Percentiles rank a stretch among this genome's conserved stretches.
phyloP scores from a whole-genome alignment of 441 rosid species.

The Omphalea diandra region DNA sequence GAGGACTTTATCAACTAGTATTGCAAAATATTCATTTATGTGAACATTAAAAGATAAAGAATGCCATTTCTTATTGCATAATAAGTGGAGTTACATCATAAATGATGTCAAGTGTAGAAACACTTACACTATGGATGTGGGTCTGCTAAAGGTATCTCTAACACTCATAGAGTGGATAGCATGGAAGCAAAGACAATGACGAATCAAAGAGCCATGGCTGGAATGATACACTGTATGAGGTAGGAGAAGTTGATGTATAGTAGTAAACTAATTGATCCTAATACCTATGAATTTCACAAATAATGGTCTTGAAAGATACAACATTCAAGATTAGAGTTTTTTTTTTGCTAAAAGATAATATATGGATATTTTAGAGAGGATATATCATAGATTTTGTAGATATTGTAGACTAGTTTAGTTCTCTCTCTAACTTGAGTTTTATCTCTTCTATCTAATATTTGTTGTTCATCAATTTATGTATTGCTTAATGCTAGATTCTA shows the following conservation, averaged over 20 bases:
- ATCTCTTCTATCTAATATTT: conserved; percentile 10
- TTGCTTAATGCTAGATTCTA: conserved; percentile 1
- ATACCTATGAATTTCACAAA: conserved; percentile 52
- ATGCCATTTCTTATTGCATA: too few relatives aligned
- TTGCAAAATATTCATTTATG: too few relatives aligned
- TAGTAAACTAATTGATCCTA: conserved; percentile 30
- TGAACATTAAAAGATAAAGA: too few relatives aligned
- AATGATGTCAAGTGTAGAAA: too few relatives aligned
- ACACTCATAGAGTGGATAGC: conserved; percentile 57
- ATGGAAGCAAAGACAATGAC: conserved; percentile 59
- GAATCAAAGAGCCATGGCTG: conserved; percentile 67
- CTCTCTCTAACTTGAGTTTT: conserved; percentile 6
- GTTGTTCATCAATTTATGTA: conserved; percentile 5
- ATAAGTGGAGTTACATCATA: too few relatives aligned
- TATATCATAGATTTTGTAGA: conserved; percentile 19
- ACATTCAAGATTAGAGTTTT: conserved; percentile 16
- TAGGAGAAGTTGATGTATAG: conserved; percentile 40
- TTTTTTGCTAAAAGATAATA: conserved; percentile 1
- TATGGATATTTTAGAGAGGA: conserved; percentile 5
- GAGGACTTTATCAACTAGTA: too few relatives aligned
- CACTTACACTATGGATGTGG: conserved; percentile 41
- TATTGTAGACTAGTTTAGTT: conserved; percentile 6
- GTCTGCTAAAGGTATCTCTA: conserved; percentile 47
- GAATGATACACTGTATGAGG: conserved; percentile 47
- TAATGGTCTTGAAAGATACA: conserved; percentile 17